phyloP scores from a whole-genome alignment of 2,329 filamentous ascomycete genomes.

The Pseudogymnoascus destructans region DNA sequence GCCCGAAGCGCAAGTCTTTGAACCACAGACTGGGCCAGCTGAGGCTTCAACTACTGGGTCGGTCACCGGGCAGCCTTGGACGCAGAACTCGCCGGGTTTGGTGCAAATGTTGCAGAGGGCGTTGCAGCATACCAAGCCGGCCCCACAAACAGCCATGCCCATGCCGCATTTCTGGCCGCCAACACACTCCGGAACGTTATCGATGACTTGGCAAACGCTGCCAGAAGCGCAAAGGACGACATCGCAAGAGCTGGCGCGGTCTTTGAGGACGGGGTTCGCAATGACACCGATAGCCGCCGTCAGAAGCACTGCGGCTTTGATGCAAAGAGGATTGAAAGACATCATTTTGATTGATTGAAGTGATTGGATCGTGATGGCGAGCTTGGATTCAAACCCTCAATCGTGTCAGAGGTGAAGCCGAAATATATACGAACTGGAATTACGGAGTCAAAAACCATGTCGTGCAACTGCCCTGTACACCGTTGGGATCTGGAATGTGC shows the following conservation, averaged over 20 bases:
- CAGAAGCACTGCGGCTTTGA: background rate
- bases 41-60: background rate
- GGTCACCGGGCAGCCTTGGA: background rate
- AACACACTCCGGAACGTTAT: background rate
- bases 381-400: background rate
- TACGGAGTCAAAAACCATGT: background rate
- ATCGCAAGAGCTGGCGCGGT: background rate
- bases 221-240: background rate
- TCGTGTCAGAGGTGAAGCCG: background rate
- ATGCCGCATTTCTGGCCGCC: background rate
- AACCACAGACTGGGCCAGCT: background rate
- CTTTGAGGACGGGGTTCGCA: background rate
- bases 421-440: constrained; percentile 4
- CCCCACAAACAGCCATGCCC: background rate
- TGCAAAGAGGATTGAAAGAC: background rate
- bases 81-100: background rate
- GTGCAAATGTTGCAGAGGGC: background rate
- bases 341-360: background rate
- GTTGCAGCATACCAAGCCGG: background rate
- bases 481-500: background rate
- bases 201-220: background rate
- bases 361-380: constrained; percentile 1
- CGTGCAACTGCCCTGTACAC: background rate
- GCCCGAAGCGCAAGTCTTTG: background rate
- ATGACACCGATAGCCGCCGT: background rate